These are phyloP conservation scores for Aspergillus sp. DNA, from an alignment of 2,329 filamentous ascomycete species.

Conservation along the genomic window DNA sequence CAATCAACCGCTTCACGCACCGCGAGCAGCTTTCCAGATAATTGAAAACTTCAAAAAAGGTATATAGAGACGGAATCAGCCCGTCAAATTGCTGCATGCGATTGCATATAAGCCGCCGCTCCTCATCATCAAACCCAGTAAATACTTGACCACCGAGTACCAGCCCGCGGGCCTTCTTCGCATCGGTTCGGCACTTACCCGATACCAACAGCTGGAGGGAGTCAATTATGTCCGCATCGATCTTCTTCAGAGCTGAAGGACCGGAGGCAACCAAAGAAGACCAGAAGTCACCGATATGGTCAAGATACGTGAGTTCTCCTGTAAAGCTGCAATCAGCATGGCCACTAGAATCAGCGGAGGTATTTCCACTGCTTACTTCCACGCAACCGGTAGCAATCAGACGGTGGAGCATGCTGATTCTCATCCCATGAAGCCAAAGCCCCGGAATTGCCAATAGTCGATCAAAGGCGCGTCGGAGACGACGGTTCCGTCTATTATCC, in stretches of 20 bases:
- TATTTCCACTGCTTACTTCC: conserved; percentile 10
- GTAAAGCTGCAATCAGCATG: conserved; percentile 3
- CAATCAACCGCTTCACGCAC: conserved; percentile 26
- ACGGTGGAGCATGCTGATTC: conserved; percentile 15
- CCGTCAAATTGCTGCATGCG: conserved; percentile 18
- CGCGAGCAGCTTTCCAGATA: conserved; percentile 19
- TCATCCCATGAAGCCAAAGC: conserved; percentile 10
- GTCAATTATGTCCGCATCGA: conserved; percentile 19
- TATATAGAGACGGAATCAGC: conserved; percentile 20
- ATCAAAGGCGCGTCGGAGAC: conserved; percentile 11
- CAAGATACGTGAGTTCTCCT: conserved; percentile 22
- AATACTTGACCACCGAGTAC: conserved; percentile 18
- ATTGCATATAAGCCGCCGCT: conserved; percentile 30
- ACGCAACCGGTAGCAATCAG: conserved; percentile 15
- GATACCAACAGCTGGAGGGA: conserved; percentile 18
- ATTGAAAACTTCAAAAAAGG: conserved; percentile 22
- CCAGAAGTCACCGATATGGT: conserved; percentile 19
- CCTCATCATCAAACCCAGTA: conserved; percentile 16
- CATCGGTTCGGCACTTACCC: conserved; percentile 11
- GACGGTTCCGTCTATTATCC: conserved; percentile 1
- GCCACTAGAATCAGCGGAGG: not conserved
- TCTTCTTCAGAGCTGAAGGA: conserved; percentile 14
- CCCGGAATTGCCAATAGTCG: conserved; percentile 11
- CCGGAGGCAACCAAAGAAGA: conserved; percentile 16
- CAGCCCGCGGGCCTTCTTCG: conserved; percentile 11